Percentiles rank a stretch among this genome's conserved stretches.
These are phyloP conservation scores for Trichoderma polysporum DNA, from an alignment of 2,329 filamentous ascomycete genomes.

Conservation along the genomic window DNA sequence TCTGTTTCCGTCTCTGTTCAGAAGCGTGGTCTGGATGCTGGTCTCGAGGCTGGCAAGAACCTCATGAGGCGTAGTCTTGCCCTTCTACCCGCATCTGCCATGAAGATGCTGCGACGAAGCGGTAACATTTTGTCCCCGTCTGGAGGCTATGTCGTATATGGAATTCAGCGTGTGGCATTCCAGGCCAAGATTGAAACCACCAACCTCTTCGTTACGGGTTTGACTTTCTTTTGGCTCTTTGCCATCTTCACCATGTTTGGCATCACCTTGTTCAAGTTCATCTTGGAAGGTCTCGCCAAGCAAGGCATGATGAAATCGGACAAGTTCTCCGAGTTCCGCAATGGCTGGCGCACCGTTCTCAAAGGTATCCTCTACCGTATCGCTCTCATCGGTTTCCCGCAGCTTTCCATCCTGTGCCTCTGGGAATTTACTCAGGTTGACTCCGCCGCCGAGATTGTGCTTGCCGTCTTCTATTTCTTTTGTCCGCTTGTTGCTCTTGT, in stretches of 20 bases:
- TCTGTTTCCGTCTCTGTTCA: conserved; percentile 67
- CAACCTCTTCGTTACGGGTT: conserved; percentile 89
- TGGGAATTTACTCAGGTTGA: conserved; percentile 91
- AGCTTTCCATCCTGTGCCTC: conserved; percentile 84
- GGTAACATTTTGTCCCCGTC: conserved; percentile 53
- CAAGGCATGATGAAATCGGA: conserved; percentile 76
- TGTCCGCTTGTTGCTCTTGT: conserved; percentile 73
- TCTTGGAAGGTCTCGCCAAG: conserved; percentile 79
- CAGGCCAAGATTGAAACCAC: conserved; percentile 79
- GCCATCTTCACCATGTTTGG: conserved; percentile 68
- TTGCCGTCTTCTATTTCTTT: conserved; percentile 86
- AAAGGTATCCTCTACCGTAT: conserved; percentile 93
- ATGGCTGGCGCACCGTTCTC: conserved; percentile 87
- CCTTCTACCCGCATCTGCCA: conserved; percentile 48
- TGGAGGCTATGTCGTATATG: conserved; percentile 65
- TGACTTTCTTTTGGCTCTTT: conserved; percentile 86
- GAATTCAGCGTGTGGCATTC: conserved; percentile 89
- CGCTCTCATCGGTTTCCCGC: conserved; percentile 85
- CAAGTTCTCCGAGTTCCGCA: conserved; percentile 90
- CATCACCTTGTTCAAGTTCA: conserved; percentile 53
- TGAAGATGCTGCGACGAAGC: conserved; percentile 48
- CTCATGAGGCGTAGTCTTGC: conserved; percentile 56
- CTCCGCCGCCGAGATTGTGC: conserved; percentile 79
- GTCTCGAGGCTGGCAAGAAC: background rate
- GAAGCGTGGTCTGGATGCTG: conserved; percentile 51